phyloP scores from a whole-genome alignment of 2,329 filamentous ascomycete genomes.

The Elsinoe ampelina region DNA sequence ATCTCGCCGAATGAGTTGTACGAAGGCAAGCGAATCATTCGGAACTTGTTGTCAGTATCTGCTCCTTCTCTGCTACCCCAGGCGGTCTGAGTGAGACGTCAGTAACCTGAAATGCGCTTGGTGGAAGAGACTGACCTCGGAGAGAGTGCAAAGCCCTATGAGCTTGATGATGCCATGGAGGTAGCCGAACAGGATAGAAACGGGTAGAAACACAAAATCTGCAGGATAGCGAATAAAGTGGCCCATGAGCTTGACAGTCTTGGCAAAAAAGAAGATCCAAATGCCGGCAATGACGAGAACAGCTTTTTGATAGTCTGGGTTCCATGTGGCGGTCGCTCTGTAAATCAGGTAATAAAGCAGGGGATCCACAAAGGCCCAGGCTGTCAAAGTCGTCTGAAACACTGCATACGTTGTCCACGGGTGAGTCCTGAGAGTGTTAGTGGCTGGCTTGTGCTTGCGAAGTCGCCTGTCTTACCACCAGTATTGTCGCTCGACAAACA shows the following conservation, averaged over 20 bases:
- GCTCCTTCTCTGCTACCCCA: conserved; percentile 93
- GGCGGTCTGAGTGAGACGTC: conserved; percentile 56
- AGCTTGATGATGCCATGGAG: conserved; percentile 89
- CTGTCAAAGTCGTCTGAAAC: conserved; percentile 85
- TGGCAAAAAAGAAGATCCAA: conserved; percentile 73
- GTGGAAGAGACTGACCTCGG: conserved; percentile 48
- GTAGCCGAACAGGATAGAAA: conserved; percentile 87
- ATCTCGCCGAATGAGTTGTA: conserved; percentile 18
- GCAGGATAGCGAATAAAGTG: conserved; percentile 77
- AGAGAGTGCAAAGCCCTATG: conserved; percentile 67
- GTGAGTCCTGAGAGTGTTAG: conserved; percentile 56
- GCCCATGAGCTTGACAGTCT: conserved; percentile 81
- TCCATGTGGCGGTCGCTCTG: conserved; percentile 50
- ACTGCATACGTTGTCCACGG: conserved; percentile 90
- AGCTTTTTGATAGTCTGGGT: conserved; percentile 31
- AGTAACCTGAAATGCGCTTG: conserved; percentile 4
- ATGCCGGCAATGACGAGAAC: conserved; percentile 52
- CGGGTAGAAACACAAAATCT: conserved; percentile 68
- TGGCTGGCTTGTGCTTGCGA: neutral
- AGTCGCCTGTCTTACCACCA: conserved; percentile 60
- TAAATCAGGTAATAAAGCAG: conserved; percentile 61
- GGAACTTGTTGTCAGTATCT: conserved; percentile 69
- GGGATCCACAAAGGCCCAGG: conserved; percentile 74
- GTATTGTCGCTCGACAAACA: conserved; percentile 73
- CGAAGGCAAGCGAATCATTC: conserved; percentile 44